Base-by-base conservation (phyloP, 257 asterid species). In the Nicotiana obtusifolia region DNA sequence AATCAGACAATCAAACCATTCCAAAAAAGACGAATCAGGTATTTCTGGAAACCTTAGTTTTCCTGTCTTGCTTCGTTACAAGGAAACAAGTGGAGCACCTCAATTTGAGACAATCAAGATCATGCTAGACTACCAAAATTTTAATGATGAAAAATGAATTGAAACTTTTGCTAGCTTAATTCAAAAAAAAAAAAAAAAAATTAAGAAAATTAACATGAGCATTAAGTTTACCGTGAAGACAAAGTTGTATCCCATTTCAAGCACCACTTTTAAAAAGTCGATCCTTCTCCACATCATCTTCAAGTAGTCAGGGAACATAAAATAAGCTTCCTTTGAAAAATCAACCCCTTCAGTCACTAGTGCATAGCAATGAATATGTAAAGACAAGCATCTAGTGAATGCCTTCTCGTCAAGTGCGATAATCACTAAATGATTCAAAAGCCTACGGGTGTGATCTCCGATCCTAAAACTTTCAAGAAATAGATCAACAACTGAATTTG, bases 271-370 rank as follows among this genome's bases (percentile, higher is more conserved):
- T 2, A 90, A 85, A 69, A 92, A 85, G 77, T 89, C 88, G 24
- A 87, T 81, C 87, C 91, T 84, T 78, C 87, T 85, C 92, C 93
- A 91, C 93, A 91, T 87, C 90, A 91, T 88, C 85, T 81, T 84
- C 56, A 91, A 41, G 81, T 91, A 91, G 60, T 56, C 84, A 17
- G 77, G 82, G 8, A 84, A 60, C 91, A 88, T 89, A 82, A 84
- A 91, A 68, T 81, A 61, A 11, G 90, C 90, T 85, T 84, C 89
- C 4, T 86, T 83, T 7, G 92, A 86, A 82, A 89, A 91, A 76
- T 91, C 84, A 8, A 64, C 62, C 3, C 83, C 88, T 20, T 83
- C 65, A 20, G 89, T 86, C 7, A 81, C 81, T 16, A 91, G 88
- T 31, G 77, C 81, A 31, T 85, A 87, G 79, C 92, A 91, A 87